Conservation (phyloP, 2,329 filamentous ascomycete species). For the Penicillium sp. region DNA sequence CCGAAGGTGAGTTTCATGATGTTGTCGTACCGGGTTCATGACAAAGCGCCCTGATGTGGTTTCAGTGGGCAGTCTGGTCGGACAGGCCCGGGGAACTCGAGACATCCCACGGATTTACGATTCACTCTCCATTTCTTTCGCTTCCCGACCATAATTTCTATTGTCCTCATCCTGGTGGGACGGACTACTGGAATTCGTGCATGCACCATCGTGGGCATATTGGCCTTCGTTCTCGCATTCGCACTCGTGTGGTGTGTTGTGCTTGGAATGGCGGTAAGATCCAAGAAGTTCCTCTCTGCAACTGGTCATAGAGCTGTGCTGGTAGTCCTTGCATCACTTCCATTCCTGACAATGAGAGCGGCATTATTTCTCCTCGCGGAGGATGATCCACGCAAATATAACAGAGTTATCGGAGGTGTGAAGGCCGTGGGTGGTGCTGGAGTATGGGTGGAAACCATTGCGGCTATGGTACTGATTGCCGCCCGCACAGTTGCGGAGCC, state of each 20-base stretch:
- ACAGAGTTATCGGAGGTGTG: slow-evolving; percentile 22
- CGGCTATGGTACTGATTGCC: slow-evolving; percentile 25
- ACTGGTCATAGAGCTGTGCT: slow-evolving; percentile 26
- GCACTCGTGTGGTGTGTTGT: slow-evolving; percentile 29
- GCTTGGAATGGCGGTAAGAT: slow-evolving; percentile 26
- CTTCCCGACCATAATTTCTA: slow-evolving; percentile 30
- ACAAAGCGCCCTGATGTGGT: not conserved
- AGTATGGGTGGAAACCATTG: slow-evolving; percentile 33
- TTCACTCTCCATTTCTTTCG: slow-evolving; percentile 33
- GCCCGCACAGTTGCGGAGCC: slow-evolving; percentile 31
- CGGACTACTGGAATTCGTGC: slow-evolving; percentile 23
- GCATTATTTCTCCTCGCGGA: slow-evolving; percentile 29
- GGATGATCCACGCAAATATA: slow-evolving; percentile 27
- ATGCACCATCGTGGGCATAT: slow-evolving; percentile 26
- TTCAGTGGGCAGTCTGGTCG: slow-evolving; percentile 33
- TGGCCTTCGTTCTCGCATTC: slow-evolving; percentile 29
- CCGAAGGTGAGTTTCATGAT: slow-evolving; percentile 25
- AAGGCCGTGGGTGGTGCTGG: slow-evolving; percentile 29
- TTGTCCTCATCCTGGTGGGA: slow-evolving; percentile 31
- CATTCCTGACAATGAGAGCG: slow-evolving; percentile 30
- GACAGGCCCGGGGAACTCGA: slow-evolving; percentile 32
- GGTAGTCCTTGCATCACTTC: slow-evolving; percentile 25
- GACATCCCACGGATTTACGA: slow-evolving; percentile 27
- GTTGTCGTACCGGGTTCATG: not conserved
- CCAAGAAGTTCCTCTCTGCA: slow-evolving; percentile 23